phyloP scores from a whole-genome alignment of 495 filamentous ascomycete genomes.

The Cryomyces antarcticus region DNA sequence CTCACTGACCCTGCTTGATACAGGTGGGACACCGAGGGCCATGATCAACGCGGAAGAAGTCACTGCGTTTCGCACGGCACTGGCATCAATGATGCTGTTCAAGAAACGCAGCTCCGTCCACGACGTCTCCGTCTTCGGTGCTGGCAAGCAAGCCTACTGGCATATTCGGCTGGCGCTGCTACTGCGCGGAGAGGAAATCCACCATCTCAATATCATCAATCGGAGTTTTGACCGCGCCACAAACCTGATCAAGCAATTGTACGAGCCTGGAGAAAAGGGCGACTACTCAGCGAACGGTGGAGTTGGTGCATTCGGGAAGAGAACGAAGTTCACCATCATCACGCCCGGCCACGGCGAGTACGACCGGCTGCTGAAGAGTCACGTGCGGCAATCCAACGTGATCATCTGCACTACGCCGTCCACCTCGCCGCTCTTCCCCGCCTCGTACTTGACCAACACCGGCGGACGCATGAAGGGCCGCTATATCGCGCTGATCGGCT shows the following conservation, averaged over 20 bases:
- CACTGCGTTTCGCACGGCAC: constrained; percentile 84
- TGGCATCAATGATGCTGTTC: constrained; percentile 58
- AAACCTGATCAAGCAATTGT: constrained; percentile 34
- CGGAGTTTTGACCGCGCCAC: constrained; percentile 43
- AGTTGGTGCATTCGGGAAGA: background rate
- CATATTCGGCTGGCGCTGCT: constrained; percentile 67
- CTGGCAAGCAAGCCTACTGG: constrained; percentile 84
- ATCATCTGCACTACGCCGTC: constrained; percentile 69
- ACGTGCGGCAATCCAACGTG: constrained; percentile 47
- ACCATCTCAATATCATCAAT: constrained; percentile 62
- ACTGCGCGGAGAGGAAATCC: constrained; percentile 48
- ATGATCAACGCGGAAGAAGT: constrained; percentile 70
- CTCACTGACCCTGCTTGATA: constrained; percentile 53
- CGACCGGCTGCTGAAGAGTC: constrained; percentile 38
- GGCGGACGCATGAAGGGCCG: constrained; percentile 57
- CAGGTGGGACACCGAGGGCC: constrained; percentile 47
- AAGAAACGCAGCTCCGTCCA: constrained; percentile 46
- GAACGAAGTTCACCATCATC: constrained; percentile 24
- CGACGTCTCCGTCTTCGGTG: constrained; percentile 70
- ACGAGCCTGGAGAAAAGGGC: constrained; percentile 20
- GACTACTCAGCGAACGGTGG: background rate
- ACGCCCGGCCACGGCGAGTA: constrained; percentile 56
- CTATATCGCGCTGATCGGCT: constrained; percentile 64
- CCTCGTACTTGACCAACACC: constrained; percentile 37
- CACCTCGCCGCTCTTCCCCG: constrained; percentile 38